Evolutionary conservation across 192 early-diverging fungal species (phyloP).

Genomic region (Dimargaris cristalligena): DNA sequence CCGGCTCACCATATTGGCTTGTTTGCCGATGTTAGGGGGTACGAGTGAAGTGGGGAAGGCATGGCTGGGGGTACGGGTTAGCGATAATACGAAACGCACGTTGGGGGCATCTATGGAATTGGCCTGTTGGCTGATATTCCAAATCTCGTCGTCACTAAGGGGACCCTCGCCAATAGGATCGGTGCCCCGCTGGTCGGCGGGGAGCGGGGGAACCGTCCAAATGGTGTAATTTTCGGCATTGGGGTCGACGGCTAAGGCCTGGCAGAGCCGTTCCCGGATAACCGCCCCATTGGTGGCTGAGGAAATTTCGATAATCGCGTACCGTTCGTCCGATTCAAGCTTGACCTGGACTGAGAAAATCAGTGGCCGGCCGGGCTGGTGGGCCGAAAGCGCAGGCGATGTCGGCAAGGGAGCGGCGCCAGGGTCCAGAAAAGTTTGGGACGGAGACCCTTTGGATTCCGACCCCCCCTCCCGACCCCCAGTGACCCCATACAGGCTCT

Average conservation of each 20-base stretch:
- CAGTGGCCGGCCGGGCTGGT: background rate
- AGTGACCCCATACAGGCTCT: conserved; percentile 3
- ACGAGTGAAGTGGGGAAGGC: background rate
- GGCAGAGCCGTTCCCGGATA: conserved; percentile 4
- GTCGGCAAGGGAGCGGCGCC: background rate
- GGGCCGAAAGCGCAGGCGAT: background rate
- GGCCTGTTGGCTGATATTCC: conserved; percentile 1
- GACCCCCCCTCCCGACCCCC: no score
- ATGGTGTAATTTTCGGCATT: background rate
- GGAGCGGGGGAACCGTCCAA: background rate
- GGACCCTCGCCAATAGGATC: background rate
- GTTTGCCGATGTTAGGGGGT: background rate
- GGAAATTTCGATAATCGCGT: conserved; percentile 1
- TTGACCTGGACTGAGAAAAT: conserved; percentile 2
- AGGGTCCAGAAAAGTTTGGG: background rate
- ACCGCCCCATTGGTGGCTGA: background rate
- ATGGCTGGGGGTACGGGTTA: conserved; percentile 9
- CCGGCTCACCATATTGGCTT: background rate
- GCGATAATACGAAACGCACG: conserved; percentile 3
- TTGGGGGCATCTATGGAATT: background rate
- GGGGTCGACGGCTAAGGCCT: background rate
- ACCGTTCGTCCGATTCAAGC: background rate
- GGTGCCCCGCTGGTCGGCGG: background rate
- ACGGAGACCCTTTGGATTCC: no score
- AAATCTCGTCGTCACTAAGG: conserved; percentile 9